A percentile compares a stretch with the other conserved stretches of the same genome.
These are phyloP conservation scores for Kluyveromyces marxianus DNA, from an alignment of 1,139 yeast genomes.

Conservation along the genomic window DNA sequence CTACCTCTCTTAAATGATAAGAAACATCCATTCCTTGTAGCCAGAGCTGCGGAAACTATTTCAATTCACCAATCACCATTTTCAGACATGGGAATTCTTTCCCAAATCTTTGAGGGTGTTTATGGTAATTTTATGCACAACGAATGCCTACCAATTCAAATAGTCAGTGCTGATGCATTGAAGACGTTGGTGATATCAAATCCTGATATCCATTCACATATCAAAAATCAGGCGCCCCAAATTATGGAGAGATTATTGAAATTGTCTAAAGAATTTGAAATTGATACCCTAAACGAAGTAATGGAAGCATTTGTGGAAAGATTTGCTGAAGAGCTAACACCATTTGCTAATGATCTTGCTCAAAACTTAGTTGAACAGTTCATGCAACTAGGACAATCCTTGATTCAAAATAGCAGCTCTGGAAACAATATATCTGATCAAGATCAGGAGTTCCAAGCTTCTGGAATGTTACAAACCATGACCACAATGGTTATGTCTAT, in stretches of 20 bases:
- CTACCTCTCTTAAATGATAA: conserved; percentile 58
- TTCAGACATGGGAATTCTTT: conserved; percentile 44
- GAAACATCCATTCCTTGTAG: conserved; percentile 63
- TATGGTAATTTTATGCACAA: conserved; percentile 31
- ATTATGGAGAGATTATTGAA: conserved; percentile 75
- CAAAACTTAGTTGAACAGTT: conserved; percentile 72
- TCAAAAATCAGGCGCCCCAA: conserved; percentile 65
- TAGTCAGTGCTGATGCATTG: conserved; percentile 82
- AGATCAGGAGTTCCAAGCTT: conserved; percentile 84
- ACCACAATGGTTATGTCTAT: conserved; percentile 78
- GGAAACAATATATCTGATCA: conserved; percentile 43
- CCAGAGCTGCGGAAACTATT: conserved; percentile 77
- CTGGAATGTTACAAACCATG: conserved; percentile 82
- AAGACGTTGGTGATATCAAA: conserved; percentile 68
- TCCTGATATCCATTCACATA: conserved; percentile 54
- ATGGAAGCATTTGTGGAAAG: conserved; percentile 93
- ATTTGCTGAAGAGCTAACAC: conserved; percentile 81
- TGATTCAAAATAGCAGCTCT: conserved; percentile 39
- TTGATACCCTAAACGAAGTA: conserved; percentile 77
- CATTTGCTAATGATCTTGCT: conserved; percentile 85
- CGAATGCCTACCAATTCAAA: conserved; percentile 61
- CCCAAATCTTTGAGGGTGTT: conserved; percentile 56
- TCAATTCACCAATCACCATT: conserved; percentile 52
- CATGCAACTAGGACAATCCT: conserved; percentile 59
- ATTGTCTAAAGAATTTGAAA: conserved; percentile 74